Evolutionary conservation across 345 rosid genomes (phyloP), one percentile per base, ranked within the genome.

Genomic region (Odontarrhena argentea): DNA sequence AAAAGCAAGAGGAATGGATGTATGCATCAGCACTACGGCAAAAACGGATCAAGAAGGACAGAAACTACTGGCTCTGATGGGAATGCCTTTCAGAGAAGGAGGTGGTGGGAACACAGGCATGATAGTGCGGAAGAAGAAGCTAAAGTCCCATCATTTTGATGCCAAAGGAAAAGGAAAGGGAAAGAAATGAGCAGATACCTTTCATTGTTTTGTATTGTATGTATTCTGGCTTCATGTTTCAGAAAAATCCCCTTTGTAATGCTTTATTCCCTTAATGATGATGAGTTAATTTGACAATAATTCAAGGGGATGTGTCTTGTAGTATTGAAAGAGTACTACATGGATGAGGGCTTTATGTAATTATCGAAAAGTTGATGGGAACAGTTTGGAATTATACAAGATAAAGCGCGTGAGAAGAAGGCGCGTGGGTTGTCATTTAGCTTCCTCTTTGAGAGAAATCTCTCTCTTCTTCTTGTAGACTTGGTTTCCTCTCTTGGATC

Each of bases 51-150:
- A 84, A 82, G 96, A 91, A 83, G 96, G 80, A 1, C 88, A 84
- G 61, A 90, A 71, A 55, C 79, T 91, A 46, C 77, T 91, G 86
- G 82, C 91, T 36, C 81, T 94, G 41, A 88, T 94, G 95, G 99
- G 99, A 18, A 91, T 94, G 96, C 99, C 99, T 1, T 91, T 91
- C 73, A 81, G 83, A 77, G 97, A 87, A 67, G 93, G 84, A 8
- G 72, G 77, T 26, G 89, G 81, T 10, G 71, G 73, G 3, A 78
- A 54, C 24, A 40, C 68, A 2, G 7, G 79, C 1, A 46, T 0
- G 5, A 5, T 56, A 35, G 49, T 35, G 37, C 78, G 89, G 47
- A 94, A 82, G 95, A 94, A 87, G 88, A 94, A 88, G 76, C 81
- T 87, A 49, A 94, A 79, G 80, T 47, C 86, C 49, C 96, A 85